Evolutionary conservation across 2,329 filamentous ascomycete species (phyloP).

Genomic region (Ophiostoma pallidulum): DNA sequence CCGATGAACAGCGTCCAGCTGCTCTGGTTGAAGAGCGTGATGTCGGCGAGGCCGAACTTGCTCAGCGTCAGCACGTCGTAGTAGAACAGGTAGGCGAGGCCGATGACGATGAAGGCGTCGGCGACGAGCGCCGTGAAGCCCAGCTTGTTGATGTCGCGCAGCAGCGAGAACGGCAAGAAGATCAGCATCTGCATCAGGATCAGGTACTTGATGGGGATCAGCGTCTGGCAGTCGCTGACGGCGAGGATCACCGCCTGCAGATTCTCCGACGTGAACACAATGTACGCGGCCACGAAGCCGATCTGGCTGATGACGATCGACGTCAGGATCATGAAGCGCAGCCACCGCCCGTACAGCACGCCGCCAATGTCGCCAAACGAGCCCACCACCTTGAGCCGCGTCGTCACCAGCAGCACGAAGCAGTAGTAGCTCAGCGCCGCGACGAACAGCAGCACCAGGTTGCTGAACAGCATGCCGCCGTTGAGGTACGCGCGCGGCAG

Average conservation of each 20-base stretch:
- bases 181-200: slow-evolving; percentile 93
- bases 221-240: slow-evolving; percentile 76
- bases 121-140: slow-evolving; percentile 90
- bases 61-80: slow-evolving; percentile 83
- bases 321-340: slow-evolving; percentile 76
- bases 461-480: slow-evolving; percentile 95
- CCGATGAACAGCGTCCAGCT: slow-evolving; percentile 98
- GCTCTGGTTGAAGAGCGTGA: slow-evolving; percentile 78
- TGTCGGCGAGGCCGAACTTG: slow-evolving; percentile 68
- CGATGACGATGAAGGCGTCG: slow-evolving; percentile 87
- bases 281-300: slow-evolving; percentile 90
- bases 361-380: slow-evolving; percentile 97
- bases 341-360: slow-evolving; percentile 79
- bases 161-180: slow-evolving; percentile 86
- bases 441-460: slow-evolving; percentile 76
- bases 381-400: slow-evolving; percentile 75
- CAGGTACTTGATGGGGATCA: slow-evolving; percentile 79
- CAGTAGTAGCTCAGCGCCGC: slow-evolving; percentile 90
- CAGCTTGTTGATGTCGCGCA: slow-evolving; percentile 95
- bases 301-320: slow-evolving; percentile 95
- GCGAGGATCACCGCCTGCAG: slow-evolving; percentile 89
- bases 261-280: slow-evolving; percentile 94
- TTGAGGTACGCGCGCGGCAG: slow-evolving; percentile 88
- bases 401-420: slow-evolving; percentile 86
- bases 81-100: slow-evolving; percentile 89